A percentile compares a stretch with the other conserved stretches of the same genome.
Evolutionary conservation across 306 rosid genomes (phyloP).

Genomic region (Crataegus laevigata): DNA sequence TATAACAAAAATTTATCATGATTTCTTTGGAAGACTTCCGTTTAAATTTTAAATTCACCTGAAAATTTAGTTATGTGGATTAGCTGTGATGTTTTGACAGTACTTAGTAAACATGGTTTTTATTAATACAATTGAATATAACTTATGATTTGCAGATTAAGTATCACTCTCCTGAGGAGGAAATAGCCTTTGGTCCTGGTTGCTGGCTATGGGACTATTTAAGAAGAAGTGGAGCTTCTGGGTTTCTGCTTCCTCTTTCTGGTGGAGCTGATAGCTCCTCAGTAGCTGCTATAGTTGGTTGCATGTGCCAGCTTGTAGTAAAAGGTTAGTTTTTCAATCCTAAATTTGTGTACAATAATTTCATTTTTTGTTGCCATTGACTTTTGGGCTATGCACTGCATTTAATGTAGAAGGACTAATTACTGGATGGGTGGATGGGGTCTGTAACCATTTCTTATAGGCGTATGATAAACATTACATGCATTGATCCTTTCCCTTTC

Average conservation of each 20-base stretch:
- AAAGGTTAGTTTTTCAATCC: conserved; percentile 48
- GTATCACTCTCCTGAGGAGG: conserved; percentile 89
- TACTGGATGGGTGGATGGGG: conserved; percentile 4
- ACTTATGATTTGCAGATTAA: conserved; percentile 46
- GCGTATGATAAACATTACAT: background rate
- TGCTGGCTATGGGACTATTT: conserved; percentile 99
- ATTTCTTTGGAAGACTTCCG: background rate
- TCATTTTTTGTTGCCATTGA: background rate
- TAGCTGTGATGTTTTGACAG: background rate
- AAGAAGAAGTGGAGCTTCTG: conserved; percentile 98
- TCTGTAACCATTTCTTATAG: conserved; percentile 3
- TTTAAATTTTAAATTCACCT: conserved; percentile 7
- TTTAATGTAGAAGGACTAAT: background rate
- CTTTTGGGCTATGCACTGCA: background rate
- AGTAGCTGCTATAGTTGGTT: conserved; percentile 94
- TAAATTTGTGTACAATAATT: background rate
- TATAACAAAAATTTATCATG: background rate
- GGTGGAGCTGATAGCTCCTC: conserved; percentile 99
- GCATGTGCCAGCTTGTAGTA: conserved; percentile 94
- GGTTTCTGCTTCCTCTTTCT: conserved; percentile 95
- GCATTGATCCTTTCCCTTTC: conserved; percentile 3
- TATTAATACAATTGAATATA: conserved; percentile 10
- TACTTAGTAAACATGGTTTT: background rate
- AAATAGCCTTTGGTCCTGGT: conserved; percentile 95
- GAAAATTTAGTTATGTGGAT: background rate